Percentiles rank a stretch among this genome's conserved stretches.
Conservation (phyloP, 192 early-diverging fungal species). For the Coemansia sp. region DNA sequence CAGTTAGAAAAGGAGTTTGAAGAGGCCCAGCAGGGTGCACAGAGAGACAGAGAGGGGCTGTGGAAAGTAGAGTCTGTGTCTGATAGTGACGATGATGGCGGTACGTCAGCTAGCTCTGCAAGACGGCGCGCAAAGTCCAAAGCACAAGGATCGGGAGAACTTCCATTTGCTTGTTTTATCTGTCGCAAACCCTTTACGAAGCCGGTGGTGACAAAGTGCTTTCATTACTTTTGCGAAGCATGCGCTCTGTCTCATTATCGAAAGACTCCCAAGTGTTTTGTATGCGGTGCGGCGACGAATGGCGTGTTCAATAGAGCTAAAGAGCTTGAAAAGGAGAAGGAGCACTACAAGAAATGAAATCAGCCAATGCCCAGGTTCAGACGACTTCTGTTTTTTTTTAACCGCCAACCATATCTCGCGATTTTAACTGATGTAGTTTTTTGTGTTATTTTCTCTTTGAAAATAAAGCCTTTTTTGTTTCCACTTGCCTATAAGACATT, state of each 20-base stretch:
- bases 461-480: too few species aligned
- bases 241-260: conserved; percentile 86
- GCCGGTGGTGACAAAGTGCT: conserved; percentile 90
- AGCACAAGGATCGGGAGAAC: conserved; percentile 64
- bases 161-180: conserved; percentile 96
- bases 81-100: conserved; percentile 41
- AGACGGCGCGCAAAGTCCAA: conserved; percentile 45
- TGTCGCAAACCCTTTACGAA: conserved; percentile 86
- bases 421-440: background rate
- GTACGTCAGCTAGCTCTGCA: background rate
- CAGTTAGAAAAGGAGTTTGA: conserved; percentile 99
- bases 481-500: too few species aligned
- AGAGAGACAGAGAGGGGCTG: conserved; percentile 54
- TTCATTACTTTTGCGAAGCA: conserved; percentile 95
- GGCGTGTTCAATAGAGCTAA: conserved; percentile 86
- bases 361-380: background rate
- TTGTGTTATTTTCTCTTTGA: background rate
- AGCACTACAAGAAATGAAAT: background rate
- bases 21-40: conserved; percentile 68
- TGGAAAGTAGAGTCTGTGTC: conserved; percentile 47
- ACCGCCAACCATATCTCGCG: too few species aligned
- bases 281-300: conserved; percentile 79
- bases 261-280: conserved; percentile 88
- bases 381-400: background rate
- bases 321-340: conserved; percentile 53